These are phyloP conservation scores for Entophlyctis luteolus DNA, from an alignment of 192 early-diverging fungal genomes.

Conservation along the genomic window DNA sequence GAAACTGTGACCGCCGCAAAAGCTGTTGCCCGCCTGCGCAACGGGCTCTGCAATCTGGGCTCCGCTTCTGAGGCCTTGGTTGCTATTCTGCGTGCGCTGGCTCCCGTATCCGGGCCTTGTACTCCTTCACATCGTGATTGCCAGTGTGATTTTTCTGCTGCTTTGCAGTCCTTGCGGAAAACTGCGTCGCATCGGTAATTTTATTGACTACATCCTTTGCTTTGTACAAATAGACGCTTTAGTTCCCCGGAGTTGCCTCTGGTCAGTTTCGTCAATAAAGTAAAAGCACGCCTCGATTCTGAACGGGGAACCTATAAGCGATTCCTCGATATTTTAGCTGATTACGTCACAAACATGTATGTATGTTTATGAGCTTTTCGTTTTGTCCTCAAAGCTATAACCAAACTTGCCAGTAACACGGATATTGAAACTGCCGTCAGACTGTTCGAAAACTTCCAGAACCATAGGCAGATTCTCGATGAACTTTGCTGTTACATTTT, in stretches of 20 bases:
- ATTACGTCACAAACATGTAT: neutral
- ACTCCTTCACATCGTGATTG: neutral
- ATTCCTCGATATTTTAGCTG: slow-evolving; percentile 8
- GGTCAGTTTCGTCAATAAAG: neutral
- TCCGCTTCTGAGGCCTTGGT: neutral
- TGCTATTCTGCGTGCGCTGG: neutral
- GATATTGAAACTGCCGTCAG: neutral
- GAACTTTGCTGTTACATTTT: slow-evolving; percentile 3
- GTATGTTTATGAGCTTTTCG: neutral
- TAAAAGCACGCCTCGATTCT: slow-evolving; percentile 1
- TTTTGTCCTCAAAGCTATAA: neutral
- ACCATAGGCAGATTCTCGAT: neutral
- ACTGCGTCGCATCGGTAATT: no score
- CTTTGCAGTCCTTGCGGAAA: neutral
- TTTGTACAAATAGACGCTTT: neutral
- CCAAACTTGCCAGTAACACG: neutral
- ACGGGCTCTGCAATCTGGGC: neutral
- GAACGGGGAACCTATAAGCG: slow-evolving; percentile 9
- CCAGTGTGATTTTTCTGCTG: neutral
- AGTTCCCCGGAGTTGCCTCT: neutral
- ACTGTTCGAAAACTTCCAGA: neutral
- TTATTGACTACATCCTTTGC: neutral
- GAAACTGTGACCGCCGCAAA: neutral
- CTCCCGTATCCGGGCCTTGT: neutral
- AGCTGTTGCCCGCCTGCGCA: neutral